Evolutionary conservation across 1,284 basidiomycete genomes (phyloP).

Genomic region (Cutaneotrichosporon sp.): DNA sequence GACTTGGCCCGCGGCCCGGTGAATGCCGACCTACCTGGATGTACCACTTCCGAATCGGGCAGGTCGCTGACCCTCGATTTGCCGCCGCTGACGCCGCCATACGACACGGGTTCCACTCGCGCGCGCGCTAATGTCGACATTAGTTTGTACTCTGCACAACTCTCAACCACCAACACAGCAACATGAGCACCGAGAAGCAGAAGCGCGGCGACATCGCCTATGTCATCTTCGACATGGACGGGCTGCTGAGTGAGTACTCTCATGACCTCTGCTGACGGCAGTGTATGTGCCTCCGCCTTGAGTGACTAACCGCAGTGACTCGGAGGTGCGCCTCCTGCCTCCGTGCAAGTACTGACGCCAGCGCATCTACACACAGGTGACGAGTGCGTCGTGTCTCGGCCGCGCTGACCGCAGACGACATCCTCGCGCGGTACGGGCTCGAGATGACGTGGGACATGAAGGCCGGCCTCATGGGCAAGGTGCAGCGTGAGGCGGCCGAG

Average conservation of each 20-base stretch:
- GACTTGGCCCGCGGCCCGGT: not conserved
- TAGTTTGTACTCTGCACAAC: not conserved
- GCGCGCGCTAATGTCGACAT: not conserved
- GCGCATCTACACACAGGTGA: conserved; percentile 52
- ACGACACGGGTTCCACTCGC: not conserved
- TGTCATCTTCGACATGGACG: conserved; percentile 56
- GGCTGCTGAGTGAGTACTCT: conserved; percentile 39
- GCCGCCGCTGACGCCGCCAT: not conserved
- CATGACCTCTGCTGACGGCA: conserved; percentile 16
- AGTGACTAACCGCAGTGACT: conserved; percentile 29
- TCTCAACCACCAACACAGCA: not conserved
- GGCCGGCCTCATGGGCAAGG: conserved; percentile 53
- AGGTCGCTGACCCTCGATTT: not conserved
- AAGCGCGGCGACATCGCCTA: conserved; percentile 44
- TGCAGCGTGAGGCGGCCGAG: conserved; percentile 39
- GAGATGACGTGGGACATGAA: conserved; percentile 54
- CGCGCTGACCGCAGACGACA: conserved; percentile 38
- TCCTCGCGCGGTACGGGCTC: conserved; percentile 49
- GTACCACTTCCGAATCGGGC: not conserved
- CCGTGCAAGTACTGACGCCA: conserved; percentile 19
- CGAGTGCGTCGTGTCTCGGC: conserved; percentile 24
- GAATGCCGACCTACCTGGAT: not conserved
- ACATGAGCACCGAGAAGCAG: conserved; percentile 9
- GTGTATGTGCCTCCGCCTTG: conserved; percentile 28
- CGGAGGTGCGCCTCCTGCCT: conserved; percentile 27